These are phyloP conservation scores for Veloboletus limbatus DNA, from an alignment of 1,284 basidiomycete species.

Conservation along the genomic window DNA sequence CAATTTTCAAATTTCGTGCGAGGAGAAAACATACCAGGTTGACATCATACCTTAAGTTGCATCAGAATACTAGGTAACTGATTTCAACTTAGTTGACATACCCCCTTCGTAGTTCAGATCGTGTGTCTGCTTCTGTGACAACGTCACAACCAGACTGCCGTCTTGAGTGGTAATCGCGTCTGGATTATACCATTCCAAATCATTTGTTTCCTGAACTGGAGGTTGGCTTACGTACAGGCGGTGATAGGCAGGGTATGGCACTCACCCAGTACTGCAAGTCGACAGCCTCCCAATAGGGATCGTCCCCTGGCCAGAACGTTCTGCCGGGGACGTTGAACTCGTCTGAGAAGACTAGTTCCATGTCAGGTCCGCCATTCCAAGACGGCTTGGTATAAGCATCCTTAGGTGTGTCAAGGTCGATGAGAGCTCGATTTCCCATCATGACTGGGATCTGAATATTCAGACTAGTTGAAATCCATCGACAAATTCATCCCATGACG, in stretches of 20 bases:
- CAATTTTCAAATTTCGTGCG: conserved; percentile 1
- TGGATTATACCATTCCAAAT: conserved; percentile 70
- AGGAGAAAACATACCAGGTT: conserved; percentile 28
- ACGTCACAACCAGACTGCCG: conserved; percentile 66
- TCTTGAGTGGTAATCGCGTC: conserved; percentile 61
- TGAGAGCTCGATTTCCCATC: conserved; percentile 54
- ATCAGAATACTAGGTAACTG: conserved; percentile 7
- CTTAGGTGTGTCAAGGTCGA: conserved; percentile 66
- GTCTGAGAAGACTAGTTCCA: conserved; percentile 70
- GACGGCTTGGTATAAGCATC: conserved; percentile 50
- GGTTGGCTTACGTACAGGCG: conserved; percentile 45
- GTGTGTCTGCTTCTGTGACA: conserved; percentile 52
- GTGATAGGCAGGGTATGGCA: conserved; percentile 14
- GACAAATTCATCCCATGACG: background rate
- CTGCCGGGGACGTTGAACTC: conserved; percentile 76
- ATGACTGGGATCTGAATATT: conserved; percentile 45
- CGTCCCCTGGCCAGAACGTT: conserved; percentile 67
- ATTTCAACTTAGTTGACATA: conserved; percentile 20
- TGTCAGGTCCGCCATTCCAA: conserved; percentile 45
- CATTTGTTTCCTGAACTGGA: conserved; percentile 38
- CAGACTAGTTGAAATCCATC: conserved; percentile 30
- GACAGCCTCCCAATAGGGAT: conserved; percentile 76
- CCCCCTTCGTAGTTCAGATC: conserved; percentile 61
- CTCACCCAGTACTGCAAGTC: conserved; percentile 58
- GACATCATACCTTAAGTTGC: conserved; percentile 37